A percentile compares a stretch with the other conserved stretches of the same genome.
Conservation (phyloP, 768 basidiomycete species). For the Peribolospora kevripleyi region DNA sequence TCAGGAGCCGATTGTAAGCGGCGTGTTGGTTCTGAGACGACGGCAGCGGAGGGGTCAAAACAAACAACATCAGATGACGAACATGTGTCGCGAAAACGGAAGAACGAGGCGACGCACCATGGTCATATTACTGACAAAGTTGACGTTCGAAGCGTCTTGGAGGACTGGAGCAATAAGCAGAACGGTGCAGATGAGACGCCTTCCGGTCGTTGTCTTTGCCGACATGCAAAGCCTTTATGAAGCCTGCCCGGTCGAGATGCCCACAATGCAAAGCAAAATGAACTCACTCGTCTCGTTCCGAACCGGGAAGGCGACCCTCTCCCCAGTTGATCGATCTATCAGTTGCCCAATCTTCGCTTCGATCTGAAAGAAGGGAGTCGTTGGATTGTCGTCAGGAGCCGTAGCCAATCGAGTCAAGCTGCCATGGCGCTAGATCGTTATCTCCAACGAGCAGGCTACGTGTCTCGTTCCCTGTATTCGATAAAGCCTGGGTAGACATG, state of each 20-base stretch:
- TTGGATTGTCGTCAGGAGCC: neutral
- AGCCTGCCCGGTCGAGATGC: too few species aligned
- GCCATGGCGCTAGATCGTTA: neutral
- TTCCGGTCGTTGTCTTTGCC: too few species aligned
- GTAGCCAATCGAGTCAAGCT: neutral
- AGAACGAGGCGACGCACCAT: conserved; percentile 28
- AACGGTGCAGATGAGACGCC: too few species aligned
- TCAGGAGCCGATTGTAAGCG: conserved; percentile 67
- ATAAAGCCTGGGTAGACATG: neutral
- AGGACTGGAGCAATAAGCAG: conserved; percentile 31
- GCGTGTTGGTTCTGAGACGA: conserved; percentile 49
- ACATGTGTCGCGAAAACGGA: neutral
- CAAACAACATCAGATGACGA: neutral
- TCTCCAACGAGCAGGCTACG: neutral
- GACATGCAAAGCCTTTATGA: too few species aligned
- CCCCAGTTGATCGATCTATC: conserved; percentile 31
- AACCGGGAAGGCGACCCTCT: conserved; percentile 42
- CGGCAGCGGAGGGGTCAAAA: neutral
- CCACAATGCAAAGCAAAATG: too few species aligned
- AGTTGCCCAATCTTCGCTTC: conserved; percentile 74
- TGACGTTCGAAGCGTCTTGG: conserved; percentile 36
- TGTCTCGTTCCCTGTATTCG: neutral
- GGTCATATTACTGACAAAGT: conserved; percentile 86
- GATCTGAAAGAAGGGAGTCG: conserved; percentile 18
- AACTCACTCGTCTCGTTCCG: conserved; percentile 61